Percentiles rank a stretch among this genome's conserved stretches.
phyloP scores from a whole-genome alignment of 768 basidiomycete species.

The Termitomyces eurrhizus region DNA sequence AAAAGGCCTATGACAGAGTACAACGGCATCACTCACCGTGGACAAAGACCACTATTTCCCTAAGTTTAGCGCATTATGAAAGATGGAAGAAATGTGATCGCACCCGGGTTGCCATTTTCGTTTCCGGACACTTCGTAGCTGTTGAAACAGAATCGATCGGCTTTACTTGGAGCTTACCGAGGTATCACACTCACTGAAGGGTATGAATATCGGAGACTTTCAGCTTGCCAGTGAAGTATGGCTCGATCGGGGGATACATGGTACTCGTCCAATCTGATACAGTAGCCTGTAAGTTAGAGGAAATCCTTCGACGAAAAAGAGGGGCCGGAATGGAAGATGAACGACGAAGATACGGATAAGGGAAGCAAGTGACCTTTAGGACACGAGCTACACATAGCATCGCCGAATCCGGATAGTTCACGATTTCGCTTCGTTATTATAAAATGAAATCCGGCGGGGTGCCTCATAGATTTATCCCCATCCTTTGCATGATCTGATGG shows the following conservation, averaged over 20 bases:
- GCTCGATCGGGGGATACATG: conserved; percentile 70
- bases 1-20: neutral
- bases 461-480: neutral
- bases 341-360: neutral
- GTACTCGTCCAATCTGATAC: neutral
- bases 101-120: conserved; percentile 71
- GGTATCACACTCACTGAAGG: conserved; percentile 49
- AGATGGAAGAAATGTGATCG: conserved; percentile 10
- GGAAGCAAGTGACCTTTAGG: neutral
- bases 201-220: conserved; percentile 74
- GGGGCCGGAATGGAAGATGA: neutral
- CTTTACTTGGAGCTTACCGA: neutral
- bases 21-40: conserved; percentile 45
- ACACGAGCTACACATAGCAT: conserved; percentile 1
- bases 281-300: neutral
- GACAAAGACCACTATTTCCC: conserved; percentile 62
- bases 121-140: conserved; percentile 86
- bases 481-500: neutral
- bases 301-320: neutral
- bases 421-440: neutral
- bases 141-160: conserved; percentile 1
- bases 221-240: conserved; percentile 60
- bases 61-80: neutral
- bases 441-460: neutral
- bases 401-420: conserved; percentile 7